phyloP scores from a whole-genome alignment of 441 rosid genomes.

The Bruguiera hainesii region DNA sequence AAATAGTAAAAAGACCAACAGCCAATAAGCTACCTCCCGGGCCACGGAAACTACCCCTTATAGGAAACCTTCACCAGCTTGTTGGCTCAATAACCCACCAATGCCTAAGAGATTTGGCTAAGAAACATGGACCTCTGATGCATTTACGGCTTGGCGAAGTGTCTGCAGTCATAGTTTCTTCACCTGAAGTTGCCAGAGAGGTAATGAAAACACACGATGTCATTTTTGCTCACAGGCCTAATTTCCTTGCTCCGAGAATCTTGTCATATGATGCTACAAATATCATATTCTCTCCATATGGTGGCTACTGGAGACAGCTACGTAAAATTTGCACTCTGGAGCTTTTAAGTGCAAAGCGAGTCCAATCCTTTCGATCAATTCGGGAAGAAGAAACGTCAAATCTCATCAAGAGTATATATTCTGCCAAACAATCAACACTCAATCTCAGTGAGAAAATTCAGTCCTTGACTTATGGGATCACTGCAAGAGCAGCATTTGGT shows the following conservation, averaged over 20 bases:
- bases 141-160: conserved; percentile 23
- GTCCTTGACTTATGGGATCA: conserved; percentile 12
- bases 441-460: conserved; percentile 18
- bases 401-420: conserved; percentile 6
- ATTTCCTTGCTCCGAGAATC: not conserved
- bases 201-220: conserved; percentile 34
- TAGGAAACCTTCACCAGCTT: conserved; percentile 2
- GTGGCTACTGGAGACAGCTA: conserved; percentile 33
- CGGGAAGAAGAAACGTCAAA: conserved; percentile 24
- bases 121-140: conserved; percentile 33
- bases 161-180: conserved; percentile 26
- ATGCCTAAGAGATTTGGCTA: conserved; percentile 21
- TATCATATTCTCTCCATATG: conserved; percentile 21
- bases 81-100: conserved; percentile 6
- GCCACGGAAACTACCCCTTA: not conserved
- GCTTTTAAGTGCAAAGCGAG: conserved; percentile 24
- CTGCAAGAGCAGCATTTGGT: conserved; percentile 26
- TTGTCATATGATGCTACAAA: conserved; percentile 22
- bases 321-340: conserved; percentile 26
- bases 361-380: conserved; percentile 22
- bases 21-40: not conserved
- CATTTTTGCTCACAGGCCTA: conserved; percentile 19
- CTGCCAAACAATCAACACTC: not conserved
- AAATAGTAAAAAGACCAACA: too few species aligned
- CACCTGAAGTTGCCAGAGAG: conserved; percentile 16